Evolutionary conservation across 176 grass and related monocot genomes (phyloP), one percentile per base, ranked within the genome.

Genomic region (Zizania latifolia): DNA sequence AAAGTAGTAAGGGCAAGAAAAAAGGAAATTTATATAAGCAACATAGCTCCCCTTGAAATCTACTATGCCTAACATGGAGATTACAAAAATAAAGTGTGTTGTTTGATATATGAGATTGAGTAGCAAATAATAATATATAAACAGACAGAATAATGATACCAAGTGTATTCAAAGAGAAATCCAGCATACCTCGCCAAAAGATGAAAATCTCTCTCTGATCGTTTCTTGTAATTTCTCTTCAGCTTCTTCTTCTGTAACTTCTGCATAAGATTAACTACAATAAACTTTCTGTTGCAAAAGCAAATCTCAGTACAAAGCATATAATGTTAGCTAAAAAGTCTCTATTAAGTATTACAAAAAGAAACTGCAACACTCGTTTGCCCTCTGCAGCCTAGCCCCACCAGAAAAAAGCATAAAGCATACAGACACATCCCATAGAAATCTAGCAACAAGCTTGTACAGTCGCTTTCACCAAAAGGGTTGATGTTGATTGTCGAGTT

Each of bases 131-230:
- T 31, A 71, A 54, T 35, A 54, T 58, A 16, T 80, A 70, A 80
- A 80, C 12, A 13, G 35, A 82, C 72, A 32, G 28, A 40, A 66
- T 55, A 26, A 40, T 77, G 19, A 65, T 27, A 81, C 44, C 46
- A 71, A 8, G 14, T 64, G 23, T 12, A 35, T 81, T 67, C 38
- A 27, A 64, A 36, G 30, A 68, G 51, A 81, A 80, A 54, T 61
- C 17, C 17, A 75, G 65, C 28, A 69, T 82, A 97, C 93, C 81
- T 98, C 83, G 35, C 86, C 84, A 90, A 98, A 93, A 37, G 94
- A 93, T 44, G 88, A 94, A 77, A 98, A 98, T 68, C 84, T 92
- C 64, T 94, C 94, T 76, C 91, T 94, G 65, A 94, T 98, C 81
- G 91, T 88, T 41, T 91, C 94, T 76, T 98, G 94, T 84, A 98